A percentile compares a stretch with the other conserved stretches of the same genome.
Evolutionary conservation across 2,329 filamentous ascomycete genomes (phyloP).

Genomic region (Aspergillus glaucus): DNA sequence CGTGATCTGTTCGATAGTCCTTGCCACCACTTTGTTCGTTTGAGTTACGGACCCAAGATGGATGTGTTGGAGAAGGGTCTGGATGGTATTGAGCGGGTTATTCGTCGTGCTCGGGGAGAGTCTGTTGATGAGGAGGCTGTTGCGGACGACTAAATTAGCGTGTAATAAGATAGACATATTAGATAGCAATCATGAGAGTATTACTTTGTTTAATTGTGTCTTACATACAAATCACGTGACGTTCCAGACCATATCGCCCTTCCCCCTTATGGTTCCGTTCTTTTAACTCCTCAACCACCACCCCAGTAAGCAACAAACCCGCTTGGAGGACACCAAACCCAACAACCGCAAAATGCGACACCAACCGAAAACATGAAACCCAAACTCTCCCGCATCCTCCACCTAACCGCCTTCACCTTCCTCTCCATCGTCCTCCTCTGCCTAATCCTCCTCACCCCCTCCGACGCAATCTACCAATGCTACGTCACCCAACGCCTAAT

Average conservation of each 20-base stretch:
- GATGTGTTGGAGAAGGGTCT: slow-evolving; percentile 70
- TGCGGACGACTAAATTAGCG: slow-evolving; percentile 22
- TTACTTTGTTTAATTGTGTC: background rate
- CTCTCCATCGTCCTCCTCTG: slow-evolving; percentile 67
- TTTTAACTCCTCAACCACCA: background rate
- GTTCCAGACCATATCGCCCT: background rate
- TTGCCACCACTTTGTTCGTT: slow-evolving; percentile 84
- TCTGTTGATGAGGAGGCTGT: slow-evolving; percentile 32
- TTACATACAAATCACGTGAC: slow-evolving; percentile 2
- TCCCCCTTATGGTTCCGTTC: too few species aligned
- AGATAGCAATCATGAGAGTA: background rate
- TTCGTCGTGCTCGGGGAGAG: slow-evolving; percentile 45
- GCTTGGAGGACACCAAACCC: background rate
- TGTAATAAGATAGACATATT: background rate
- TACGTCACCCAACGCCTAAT: slow-evolving; percentile 60
- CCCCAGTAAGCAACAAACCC: background rate
- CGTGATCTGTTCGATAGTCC: slow-evolving; percentile 90
- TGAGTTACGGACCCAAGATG: slow-evolving; percentile 80
- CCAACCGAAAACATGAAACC: slow-evolving; percentile 21
- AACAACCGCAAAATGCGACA: slow-evolving; percentile 15
- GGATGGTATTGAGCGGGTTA: slow-evolving; percentile 76
- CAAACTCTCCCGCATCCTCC: slow-evolving; percentile 68
- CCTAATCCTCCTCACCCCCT: slow-evolving; percentile 72
- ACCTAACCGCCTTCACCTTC: slow-evolving; percentile 69
- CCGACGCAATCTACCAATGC: slow-evolving; percentile 73